Conservation (phyloP, 345 rosid genomes). For the Fremontodendron californicum region DNA sequence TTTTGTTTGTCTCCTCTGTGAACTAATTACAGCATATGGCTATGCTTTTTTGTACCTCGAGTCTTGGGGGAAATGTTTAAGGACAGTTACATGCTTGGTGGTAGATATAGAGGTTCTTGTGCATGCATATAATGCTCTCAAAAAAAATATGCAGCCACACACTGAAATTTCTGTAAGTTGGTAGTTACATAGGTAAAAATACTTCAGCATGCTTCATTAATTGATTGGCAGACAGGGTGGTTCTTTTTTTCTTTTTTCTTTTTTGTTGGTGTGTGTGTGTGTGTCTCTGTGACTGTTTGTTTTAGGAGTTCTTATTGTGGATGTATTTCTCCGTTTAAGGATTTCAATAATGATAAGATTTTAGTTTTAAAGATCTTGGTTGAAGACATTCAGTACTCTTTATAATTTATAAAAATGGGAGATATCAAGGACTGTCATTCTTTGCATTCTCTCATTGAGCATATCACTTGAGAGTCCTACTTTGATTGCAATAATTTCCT, state of each 20-base stretch:
- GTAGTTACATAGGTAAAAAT: neutral
- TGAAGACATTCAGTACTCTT: neutral
- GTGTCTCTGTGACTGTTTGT: neutral
- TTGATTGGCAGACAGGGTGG: neutral
- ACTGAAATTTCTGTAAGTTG: neutral
- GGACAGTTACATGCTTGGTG: neutral
- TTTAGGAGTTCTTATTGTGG: neutral
- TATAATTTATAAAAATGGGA: neutral
- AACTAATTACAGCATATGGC: neutral
- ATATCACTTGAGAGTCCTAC: neutral
- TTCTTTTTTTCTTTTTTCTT: neutral
- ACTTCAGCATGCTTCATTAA: conserved; percentile 2
- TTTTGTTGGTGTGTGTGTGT: neutral
- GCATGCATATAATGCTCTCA: neutral
- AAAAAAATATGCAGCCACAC: neutral
- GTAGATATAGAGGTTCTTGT: neutral
- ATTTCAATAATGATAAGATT: neutral
- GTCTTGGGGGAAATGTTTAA: neutral
- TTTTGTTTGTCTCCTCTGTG: neutral
- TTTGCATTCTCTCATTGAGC: neutral
- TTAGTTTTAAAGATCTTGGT: neutral
- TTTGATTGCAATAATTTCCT: neutral
- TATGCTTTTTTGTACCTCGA: neutral
- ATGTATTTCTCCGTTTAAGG: neutral
- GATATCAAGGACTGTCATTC: neutral